A percentile compares a stretch with the other conserved stretches of the same genome.
Evolutionary conservation across 305 asterid genomes (phyloP).

Genomic region (Fraxinus floribunda): DNA sequence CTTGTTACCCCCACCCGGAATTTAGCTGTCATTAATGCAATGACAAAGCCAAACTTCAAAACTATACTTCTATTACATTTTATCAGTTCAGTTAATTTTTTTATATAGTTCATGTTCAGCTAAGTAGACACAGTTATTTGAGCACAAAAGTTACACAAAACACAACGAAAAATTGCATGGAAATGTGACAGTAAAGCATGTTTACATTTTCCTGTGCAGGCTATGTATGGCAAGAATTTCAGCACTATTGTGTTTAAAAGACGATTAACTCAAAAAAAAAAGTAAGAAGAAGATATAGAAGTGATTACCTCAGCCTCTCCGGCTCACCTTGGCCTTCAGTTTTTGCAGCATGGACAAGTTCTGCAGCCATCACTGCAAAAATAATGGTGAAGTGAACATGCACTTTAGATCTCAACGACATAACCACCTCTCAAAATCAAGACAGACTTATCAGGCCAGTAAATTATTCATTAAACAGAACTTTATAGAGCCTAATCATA

Average conservation of each 20-base stretch:
- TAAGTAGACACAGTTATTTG: not conserved
- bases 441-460: not conserved
- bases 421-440: not conserved
- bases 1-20: not conserved
- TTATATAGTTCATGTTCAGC: not conserved
- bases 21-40: not conserved
- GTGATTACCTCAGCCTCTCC: slow-evolving; percentile 72
- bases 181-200: not conserved
- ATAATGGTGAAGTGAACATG: not conserved
- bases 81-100: not conserved
- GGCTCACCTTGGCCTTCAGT: slow-evolving; percentile 62
- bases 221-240: not conserved
- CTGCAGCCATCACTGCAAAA: slow-evolving; percentile 94
- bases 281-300: not conserved
- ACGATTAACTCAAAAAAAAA: not conserved
- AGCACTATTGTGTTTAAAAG: not conserved
- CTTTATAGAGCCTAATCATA: not conserved
- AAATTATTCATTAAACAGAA: not conserved
- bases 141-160: not conserved
- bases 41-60: not conserved
- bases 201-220: not conserved
- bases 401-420: not conserved
- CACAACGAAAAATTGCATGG: not conserved
- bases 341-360: slow-evolving; percentile 74
- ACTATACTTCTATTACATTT: not conserved